phyloP scores from a whole-genome alignment of 495 filamentous ascomycete species.

The Aspergillus baeticus region DNA sequence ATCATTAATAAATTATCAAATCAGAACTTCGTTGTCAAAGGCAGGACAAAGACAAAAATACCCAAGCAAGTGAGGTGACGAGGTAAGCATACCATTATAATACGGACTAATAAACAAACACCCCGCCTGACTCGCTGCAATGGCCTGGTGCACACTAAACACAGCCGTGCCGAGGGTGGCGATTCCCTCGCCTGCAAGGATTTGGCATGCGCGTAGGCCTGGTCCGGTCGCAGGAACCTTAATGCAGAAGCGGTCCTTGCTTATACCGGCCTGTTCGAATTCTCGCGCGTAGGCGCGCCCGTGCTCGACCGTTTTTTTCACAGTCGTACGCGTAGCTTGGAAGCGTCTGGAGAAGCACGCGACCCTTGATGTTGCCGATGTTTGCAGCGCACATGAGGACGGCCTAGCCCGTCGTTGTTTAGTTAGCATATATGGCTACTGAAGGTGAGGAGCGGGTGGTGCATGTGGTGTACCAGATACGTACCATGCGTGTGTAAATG shows the following conservation, averaged over 20 bases:
- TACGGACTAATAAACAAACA: conserved; percentile 59
- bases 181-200: conserved; percentile 46
- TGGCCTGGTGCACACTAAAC: conserved; percentile 56
- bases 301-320: conserved; percentile 32
- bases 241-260: conserved; percentile 51
- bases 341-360: conserved; percentile 37
- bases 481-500: conserved; percentile 39
- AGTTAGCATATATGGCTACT: no score
- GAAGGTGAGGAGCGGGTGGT: no score
- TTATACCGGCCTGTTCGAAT: conserved; percentile 36
- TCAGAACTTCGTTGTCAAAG: no score
- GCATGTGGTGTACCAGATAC: background rate
- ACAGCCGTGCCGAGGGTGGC: conserved; percentile 56
- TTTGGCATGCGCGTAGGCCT: conserved; percentile 53
- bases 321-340: conserved; percentile 37
- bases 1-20: no score
- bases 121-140: conserved; percentile 49
- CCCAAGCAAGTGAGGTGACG: background rate
- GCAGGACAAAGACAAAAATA: no score
- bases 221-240: conserved; percentile 61
- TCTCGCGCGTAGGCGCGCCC: conserved; percentile 38
- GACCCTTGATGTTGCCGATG: conserved; percentile 38
- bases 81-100: conserved; percentile 30
- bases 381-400: conserved; percentile 42
- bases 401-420: no score